These are phyloP conservation scores for Neofusicoccum kwambonambiense DNA, from an alignment of 2,329 filamentous ascomycete species.

Conservation along the genomic window DNA sequence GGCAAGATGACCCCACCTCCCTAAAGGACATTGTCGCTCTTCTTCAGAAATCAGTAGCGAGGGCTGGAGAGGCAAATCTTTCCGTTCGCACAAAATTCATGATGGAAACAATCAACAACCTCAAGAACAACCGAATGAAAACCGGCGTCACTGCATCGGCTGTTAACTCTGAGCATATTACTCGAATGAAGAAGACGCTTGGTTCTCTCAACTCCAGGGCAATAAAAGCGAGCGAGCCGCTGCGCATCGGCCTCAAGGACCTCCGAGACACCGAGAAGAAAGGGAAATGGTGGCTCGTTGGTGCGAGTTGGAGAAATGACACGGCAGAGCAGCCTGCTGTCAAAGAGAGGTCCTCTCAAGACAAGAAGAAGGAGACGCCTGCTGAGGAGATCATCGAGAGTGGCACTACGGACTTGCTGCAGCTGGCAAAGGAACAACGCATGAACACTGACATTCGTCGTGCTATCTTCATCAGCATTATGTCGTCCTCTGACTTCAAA, in stretches of 20 bases:
- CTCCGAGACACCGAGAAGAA: constrained; percentile 80
- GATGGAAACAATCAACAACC: constrained; percentile 91
- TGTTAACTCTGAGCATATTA: constrained; percentile 76
- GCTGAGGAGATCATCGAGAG: constrained; percentile 25
- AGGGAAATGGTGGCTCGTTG: constrained; percentile 98
- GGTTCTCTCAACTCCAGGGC: constrained; percentile 70
- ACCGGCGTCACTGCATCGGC: constrained; percentile 68
- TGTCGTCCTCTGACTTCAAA: constrained; percentile 79
- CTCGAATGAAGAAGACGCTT: constrained; percentile 84
- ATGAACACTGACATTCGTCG: constrained; percentile 85
- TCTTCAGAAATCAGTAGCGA: constrained; percentile 70
- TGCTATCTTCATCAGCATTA: constrained; percentile 89
- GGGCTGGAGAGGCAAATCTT: constrained; percentile 66
- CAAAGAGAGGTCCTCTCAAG: constrained; percentile 38
- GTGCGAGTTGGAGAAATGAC: constrained; percentile 74
- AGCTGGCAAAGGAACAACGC: constrained; percentile 75
- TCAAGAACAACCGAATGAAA: constrained; percentile 92
- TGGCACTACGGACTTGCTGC: constrained; percentile 61
- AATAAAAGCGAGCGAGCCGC: constrained; percentile 73
- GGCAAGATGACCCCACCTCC: constrained; percentile 83
- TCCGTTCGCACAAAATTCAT: constrained; percentile 94
- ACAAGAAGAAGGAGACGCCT: background rate
- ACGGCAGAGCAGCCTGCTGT: constrained; percentile 34
- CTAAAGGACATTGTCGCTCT: constrained; percentile 85
- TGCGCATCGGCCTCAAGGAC: constrained; percentile 78